Evolutionary conservation across 2,329 filamentous ascomycete genomes (phyloP), one percentile per base, ranked within the genome.

Genomic region (Colletotrichum eleusines): DNA sequence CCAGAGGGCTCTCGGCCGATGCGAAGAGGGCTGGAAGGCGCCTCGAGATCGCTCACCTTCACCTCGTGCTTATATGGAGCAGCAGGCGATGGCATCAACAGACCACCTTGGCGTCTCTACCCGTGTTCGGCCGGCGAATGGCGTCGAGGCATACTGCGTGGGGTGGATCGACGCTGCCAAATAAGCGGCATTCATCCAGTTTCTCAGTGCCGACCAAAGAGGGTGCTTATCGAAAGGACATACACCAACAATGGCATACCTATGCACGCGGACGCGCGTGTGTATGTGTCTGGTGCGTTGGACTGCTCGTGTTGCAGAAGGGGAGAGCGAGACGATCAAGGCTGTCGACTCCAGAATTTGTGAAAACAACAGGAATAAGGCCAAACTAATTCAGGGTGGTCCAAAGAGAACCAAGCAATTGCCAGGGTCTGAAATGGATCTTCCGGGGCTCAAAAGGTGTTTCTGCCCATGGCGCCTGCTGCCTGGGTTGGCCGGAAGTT

Each of bases 391-490:
- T 38, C 4, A 33, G 51, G 64, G 69, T 63, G 50, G 69, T 63
- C 53, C 59, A 71, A 59, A 38, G 44, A 59, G 44, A 48, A 54
- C 44, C 44, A 46, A 68, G 65, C 46, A 46, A 35, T 54, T 61
- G 58, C 69, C 44, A 38, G 69, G 69, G 64, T 69, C 46, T 31
- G 58, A 58, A 12, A 54, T 65, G 51, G 53, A 63, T 44, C 23
- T 33, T 26, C 61, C 35, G 65, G 59, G 48, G 26, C 60, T 46
- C 40, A 54, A 59, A n/a, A 60, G 53, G 35, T 28, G 8, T 54
- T 50, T 57, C 33, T 33, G 23, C 53, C 35, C 48, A 63, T 59
- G 18, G 40, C 51, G 63, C 31, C 38, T 54, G 40, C 26, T 61
- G 33, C 33, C 59, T 62, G 59, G 44, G 16, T 14, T n/a, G 51